Percentiles rank a stretch among this genome's conserved stretches.
Conservation (phyloP, 352 stramenopile genomes). For the Blastocystis sp. region DNA sequence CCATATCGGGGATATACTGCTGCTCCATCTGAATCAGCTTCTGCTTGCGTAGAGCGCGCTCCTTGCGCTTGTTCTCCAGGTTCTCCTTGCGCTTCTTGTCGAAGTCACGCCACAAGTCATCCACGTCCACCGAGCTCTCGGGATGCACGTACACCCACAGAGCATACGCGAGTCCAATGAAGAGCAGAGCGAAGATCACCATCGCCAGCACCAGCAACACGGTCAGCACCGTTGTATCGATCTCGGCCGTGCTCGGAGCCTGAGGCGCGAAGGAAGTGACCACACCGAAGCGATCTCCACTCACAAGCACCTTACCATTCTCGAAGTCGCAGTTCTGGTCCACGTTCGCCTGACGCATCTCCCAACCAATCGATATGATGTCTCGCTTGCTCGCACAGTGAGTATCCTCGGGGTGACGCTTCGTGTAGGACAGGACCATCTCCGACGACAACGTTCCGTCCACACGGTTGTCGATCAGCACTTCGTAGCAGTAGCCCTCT, state of each 20-base stretch:
- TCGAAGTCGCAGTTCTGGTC: neutral
- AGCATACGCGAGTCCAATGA: conserved; percentile 28
- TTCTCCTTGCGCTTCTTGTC: conserved; percentile 22
- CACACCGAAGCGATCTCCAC: neutral
- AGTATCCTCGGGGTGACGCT: neutral
- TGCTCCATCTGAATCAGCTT: conserved; percentile 10
- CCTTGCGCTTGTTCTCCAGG: neutral
- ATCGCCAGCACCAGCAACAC: conserved; percentile 20
- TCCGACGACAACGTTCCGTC: neutral
- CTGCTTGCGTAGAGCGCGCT: neutral
- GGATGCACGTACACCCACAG: conserved; percentile 62
- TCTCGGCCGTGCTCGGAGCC: neutral
- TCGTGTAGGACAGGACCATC: neutral
- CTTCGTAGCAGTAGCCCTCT: conserved; percentile 44
- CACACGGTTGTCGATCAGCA: conserved; percentile 30
- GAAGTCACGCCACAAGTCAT: conserved; percentile 32
- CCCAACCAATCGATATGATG: neutral
- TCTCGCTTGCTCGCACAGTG: neutral
- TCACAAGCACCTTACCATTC: neutral
- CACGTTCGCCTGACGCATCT: neutral
- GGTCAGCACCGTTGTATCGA: conserved; percentile 5
- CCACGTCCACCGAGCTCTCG: neutral
- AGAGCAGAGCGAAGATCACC: conserved; percentile 48
- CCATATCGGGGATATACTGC: neutral
- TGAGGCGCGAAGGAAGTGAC: neutral